These are phyloP conservation scores for Dendrocalamus latiflorus DNA, from an alignment of 202 grass and related monocot species.

Conservation along the genomic window DNA sequence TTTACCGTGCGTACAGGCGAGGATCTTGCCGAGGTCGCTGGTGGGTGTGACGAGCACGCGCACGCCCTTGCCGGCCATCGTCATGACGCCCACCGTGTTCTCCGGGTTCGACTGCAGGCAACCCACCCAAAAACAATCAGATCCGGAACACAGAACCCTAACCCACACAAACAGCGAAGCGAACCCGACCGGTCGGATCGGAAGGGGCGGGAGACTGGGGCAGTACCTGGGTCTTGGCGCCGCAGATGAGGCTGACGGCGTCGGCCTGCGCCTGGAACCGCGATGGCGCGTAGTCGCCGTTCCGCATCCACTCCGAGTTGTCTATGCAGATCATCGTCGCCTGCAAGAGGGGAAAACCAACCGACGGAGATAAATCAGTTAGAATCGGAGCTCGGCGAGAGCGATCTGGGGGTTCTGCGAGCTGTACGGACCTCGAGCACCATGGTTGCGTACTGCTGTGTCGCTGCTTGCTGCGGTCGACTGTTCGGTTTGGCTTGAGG, in stretches of 20 bases:
- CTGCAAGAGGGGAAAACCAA: conserved; percentile 27
- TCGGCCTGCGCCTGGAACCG: conserved; percentile 95
- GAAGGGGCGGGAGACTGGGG: not conserved
- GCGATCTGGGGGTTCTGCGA: not conserved
- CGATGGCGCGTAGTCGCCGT: conserved; percentile 84
- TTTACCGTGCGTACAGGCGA: conserved; percentile 96
- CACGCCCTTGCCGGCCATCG: conserved; percentile 97
- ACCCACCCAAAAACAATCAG: conserved; percentile 10
- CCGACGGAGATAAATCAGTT: not conserved
- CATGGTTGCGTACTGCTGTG: conserved; percentile 40
- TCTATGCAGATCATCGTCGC: conserved; percentile 99
- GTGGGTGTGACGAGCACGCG: conserved; percentile 94
- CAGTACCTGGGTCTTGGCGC: conserved; percentile 88
- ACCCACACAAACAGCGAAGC: not conserved
- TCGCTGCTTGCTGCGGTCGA: conserved; percentile 13
- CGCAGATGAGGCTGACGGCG: conserved; percentile 92
- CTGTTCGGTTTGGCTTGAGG: conserved; percentile 34
- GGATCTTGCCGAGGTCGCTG: conserved; percentile 97
- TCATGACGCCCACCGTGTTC: conserved; percentile 96
- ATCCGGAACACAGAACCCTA: conserved; percentile 44
- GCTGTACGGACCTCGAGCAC: conserved; percentile 57
- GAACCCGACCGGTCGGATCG: conserved; percentile 4
- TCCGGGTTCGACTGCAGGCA: conserved; percentile 89
- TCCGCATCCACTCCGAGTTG: conserved; percentile 99
- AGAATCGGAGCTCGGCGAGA: not conserved